These are phyloP conservation scores for Anthoceros angustus DNA, from an alignment of 225 moss, liverwort and hornwort species.

Conservation along the genomic window DNA sequence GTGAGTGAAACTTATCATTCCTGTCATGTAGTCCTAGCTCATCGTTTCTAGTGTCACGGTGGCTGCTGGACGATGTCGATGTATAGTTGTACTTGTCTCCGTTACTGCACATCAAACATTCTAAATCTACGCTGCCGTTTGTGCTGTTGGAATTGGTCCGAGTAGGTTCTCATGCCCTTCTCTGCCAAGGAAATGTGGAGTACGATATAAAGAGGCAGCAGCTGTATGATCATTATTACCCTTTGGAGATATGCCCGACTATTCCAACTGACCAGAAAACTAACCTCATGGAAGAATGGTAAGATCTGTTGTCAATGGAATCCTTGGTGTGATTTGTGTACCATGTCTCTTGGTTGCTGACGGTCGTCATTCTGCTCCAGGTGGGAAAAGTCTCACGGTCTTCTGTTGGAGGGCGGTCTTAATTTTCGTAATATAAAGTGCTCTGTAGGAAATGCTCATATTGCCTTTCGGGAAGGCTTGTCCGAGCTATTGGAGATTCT, in stretches of 20 bases:
- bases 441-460: constrained; percentile 46
- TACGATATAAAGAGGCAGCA: constrained; percentile 57
- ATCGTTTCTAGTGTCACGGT: not conserved
- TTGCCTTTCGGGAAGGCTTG: constrained; percentile 54
- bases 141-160: not conserved
- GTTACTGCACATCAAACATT: not conserved
- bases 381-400: constrained; percentile 70
- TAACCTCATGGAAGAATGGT: constrained; percentile 73
- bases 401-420: constrained; percentile 66
- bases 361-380: constrained; percentile 35
- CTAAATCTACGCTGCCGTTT: not conserved
- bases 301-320: constrained; percentile 1
- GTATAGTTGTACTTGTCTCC: not conserved
- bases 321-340: not conserved
- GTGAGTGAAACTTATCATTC: constrained; percentile 18
- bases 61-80: not conserved
- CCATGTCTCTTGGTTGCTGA: not conserved
- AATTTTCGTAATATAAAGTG: constrained; percentile 39
- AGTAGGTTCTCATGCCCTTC: constrained; percentile 51
- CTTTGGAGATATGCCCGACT: constrained; percentile 44
- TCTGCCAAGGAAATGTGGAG: constrained; percentile 39
- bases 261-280: constrained; percentile 45
- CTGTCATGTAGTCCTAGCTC: not conserved
- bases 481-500: constrained; percentile 48
- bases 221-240: constrained; percentile 57